A percentile compares a stretch with the other conserved stretches of the same genome.
Conservation (phyloP, 2,329 filamentous ascomycete species). For the Fusarium verrucosum region DNA sequence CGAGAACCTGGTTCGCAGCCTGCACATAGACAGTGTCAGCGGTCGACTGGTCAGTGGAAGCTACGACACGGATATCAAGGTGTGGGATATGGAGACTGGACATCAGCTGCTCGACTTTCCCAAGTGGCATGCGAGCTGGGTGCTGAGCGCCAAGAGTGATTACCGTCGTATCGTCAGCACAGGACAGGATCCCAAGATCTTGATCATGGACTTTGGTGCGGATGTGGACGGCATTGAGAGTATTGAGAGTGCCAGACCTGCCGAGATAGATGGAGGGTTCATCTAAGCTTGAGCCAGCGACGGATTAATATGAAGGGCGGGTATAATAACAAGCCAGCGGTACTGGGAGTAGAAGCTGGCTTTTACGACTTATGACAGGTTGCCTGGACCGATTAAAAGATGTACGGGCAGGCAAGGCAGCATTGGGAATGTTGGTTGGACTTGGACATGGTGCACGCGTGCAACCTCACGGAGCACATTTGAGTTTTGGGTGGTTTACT, state of each 20-base stretch:
- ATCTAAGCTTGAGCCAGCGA: conserved; percentile 30
- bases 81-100: conserved; percentile 87
- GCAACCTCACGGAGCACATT: conserved; percentile 37
- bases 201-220: conserved; percentile 91
- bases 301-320: background rate
- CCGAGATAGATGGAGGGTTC: conserved; percentile 36
- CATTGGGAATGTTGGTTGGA: conserved; percentile 31
- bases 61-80: conserved; percentile 95
- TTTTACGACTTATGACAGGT: conserved; percentile 40
- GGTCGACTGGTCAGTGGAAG: conserved; percentile 88
- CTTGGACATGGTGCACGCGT: conserved; percentile 29
- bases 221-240: conserved; percentile 66
- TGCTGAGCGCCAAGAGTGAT: conserved; percentile 93
- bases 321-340: conserved; percentile 16
- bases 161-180: conserved; percentile 95
- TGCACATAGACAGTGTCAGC: conserved; percentile 90
- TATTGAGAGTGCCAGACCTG: conserved; percentile 58
- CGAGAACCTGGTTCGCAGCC: conserved; percentile 82
- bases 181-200: conserved; percentile 89
- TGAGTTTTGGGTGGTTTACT: conserved; percentile 29
- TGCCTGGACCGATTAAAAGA: conserved; percentile 31
- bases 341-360: conserved; percentile 16
- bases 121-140: conserved; percentile 97
- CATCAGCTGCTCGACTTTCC: conserved; percentile 83
- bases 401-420: conserved; percentile 11